Evolutionary conservation across 1,284 basidiomycete species (phyloP).

Genomic region (Laetiporus sulphureus): DNA sequence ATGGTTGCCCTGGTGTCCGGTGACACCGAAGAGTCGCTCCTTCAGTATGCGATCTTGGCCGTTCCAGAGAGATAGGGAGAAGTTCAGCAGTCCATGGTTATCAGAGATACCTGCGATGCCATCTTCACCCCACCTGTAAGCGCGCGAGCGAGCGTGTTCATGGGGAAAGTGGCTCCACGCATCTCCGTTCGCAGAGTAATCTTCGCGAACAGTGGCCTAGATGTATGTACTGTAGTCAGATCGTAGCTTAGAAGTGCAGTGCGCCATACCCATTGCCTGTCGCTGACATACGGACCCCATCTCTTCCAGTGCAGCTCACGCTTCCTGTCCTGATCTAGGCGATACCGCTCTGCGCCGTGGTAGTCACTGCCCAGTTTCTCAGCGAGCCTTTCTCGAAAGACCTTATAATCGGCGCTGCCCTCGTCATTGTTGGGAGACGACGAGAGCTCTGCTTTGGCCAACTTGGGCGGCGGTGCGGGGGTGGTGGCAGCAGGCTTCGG

Average conservation of each 20-base stretch:
- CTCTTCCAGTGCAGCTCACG: conserved; percentile 89
- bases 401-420: conserved; percentile 18
- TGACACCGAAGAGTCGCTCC: conserved; percentile 92
- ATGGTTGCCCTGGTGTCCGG: conserved; percentile 96
- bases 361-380: conserved; percentile 54
- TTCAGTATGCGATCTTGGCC: conserved; percentile 92
- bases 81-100: conserved; percentile 91
- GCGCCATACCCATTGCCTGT: conserved; percentile 89
- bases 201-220: conserved; percentile 94
- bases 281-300: conserved; percentile 96
- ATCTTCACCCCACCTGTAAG: conserved; percentile 98
- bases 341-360: conserved; percentile 60
- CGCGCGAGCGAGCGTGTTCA: conserved; percentile 88
- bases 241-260: conserved; percentile 4
- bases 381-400: conserved; percentile 56
- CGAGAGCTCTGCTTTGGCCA: conserved; percentile 33
- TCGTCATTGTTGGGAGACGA: conserved; percentile 19
- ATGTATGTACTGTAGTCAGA: conserved; percentile 8
- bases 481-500: conserved; percentile 40
- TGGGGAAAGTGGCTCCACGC: conserved; percentile 98
- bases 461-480: conserved; percentile 29
- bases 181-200: conserved; percentile 94
- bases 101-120: conserved; percentile 95
- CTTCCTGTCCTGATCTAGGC: conserved; percentile 63
- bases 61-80: conserved; percentile 93